These are phyloP conservation scores for Annona squamosa DNA, from an alignment of 164 flowering plant species.

Conservation along the genomic window DNA sequence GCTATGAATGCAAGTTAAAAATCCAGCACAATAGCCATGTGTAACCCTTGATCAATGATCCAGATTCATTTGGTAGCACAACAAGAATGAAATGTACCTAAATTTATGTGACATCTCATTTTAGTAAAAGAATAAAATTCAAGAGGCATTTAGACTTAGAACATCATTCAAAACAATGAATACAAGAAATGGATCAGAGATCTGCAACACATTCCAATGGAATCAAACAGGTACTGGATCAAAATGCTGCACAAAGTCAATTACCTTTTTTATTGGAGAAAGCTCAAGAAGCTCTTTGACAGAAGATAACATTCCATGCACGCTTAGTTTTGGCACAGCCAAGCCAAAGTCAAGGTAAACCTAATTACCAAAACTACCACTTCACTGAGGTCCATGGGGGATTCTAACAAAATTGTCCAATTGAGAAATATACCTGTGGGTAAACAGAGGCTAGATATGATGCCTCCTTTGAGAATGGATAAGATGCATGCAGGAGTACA, in stretches of 20 bases:
- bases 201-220: neutral
- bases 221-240: neutral
- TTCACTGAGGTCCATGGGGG: neutral
- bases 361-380: slow-evolving; percentile 25
- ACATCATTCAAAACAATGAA: neutral
- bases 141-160: neutral
- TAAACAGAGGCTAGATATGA: slow-evolving; percentile 92
- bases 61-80: neutral
- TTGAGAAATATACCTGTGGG: slow-evolving; percentile 44
- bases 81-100: neutral
- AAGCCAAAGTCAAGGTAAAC: slow-evolving; percentile 90
- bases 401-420: neutral
- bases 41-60: neutral
- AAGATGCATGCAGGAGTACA: slow-evolving; percentile 90
- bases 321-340: slow-evolving; percentile 85
- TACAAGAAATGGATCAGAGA: neutral
- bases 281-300: slow-evolving; percentile 82
- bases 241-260: neutral
- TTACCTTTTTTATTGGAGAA: slow-evolving; percentile 87
- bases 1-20: neutral
- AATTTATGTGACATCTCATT: too few species aligned
- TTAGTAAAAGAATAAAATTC: too few species aligned
- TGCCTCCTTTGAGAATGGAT: slow-evolving; percentile 92
- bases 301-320: slow-evolving; percentile 81
- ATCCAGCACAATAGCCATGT: neutral